Evolutionary conservation across 306 rosid genomes (phyloP).

Genomic region (Argentina anserina): DNA sequence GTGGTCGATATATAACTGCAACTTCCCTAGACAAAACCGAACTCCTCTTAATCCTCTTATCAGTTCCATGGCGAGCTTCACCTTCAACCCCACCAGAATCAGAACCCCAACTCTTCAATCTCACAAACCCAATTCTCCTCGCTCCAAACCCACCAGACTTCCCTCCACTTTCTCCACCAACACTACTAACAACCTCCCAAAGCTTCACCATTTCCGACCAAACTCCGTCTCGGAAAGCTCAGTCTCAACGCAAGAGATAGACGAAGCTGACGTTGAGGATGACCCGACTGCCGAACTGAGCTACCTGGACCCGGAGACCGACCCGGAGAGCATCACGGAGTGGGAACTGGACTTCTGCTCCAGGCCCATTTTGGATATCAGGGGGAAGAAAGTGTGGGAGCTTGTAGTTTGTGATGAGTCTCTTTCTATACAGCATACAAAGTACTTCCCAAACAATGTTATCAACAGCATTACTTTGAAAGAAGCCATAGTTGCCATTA

Average conservation of each 20-base stretch:
- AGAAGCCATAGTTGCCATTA: slow-evolving; percentile 59
- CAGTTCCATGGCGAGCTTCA: slow-evolving; percentile 74
- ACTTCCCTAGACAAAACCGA: neutral
- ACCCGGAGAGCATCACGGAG: slow-evolving; percentile 52
- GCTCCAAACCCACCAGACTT: slow-evolving; percentile 34
- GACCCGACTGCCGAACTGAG: slow-evolving; percentile 76
- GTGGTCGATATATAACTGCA: slow-evolving; percentile 31
- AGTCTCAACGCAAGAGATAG: slow-evolving; percentile 41
- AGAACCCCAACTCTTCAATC: slow-evolving; percentile 43
- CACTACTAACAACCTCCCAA: slow-evolving; percentile 22
- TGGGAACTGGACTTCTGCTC: slow-evolving; percentile 98
- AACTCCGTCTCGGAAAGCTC: slow-evolving; percentile 63
- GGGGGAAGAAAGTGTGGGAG: slow-evolving; percentile 98
- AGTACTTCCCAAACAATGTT: slow-evolving; percentile 88
- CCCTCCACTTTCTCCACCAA: slow-evolving; percentile 22
- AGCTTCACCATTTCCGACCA: slow-evolving; percentile 32
- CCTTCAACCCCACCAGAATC: slow-evolving; percentile 63
- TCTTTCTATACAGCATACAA: slow-evolving; percentile 73
- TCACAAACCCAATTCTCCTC: slow-evolving; percentile 29
- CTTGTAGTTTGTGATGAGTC: slow-evolving; percentile 81
- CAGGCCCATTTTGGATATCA: slow-evolving; percentile 74
- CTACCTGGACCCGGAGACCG: slow-evolving; percentile 68
- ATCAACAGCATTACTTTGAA: slow-evolving; percentile 85
- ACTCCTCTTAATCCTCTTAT: neutral
- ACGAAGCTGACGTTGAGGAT: slow-evolving; percentile 35